phyloP scores from a whole-genome alignment of 2,329 filamentous ascomycete genomes.

The Pseudogymnoascus sp. region DNA sequence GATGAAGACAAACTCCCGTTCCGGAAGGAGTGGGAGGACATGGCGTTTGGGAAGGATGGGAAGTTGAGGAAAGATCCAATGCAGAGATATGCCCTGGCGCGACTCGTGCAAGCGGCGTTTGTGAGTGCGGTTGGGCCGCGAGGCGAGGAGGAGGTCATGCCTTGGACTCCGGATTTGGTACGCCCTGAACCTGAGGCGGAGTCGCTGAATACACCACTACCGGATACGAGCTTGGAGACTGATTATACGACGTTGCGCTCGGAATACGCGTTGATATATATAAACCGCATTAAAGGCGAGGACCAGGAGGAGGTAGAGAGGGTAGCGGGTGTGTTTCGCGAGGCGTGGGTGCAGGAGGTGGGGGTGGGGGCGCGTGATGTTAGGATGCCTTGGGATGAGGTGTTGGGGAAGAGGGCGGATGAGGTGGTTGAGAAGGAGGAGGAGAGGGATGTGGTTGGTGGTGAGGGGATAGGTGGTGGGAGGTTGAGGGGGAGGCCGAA shows the following conservation, averaged over 20 bases:
- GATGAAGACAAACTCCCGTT: not conserved
- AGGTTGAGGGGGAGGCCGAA: not conserved
- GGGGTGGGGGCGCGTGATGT: not conserved
- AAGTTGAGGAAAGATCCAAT: not conserved
- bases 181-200: not conserved
- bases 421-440: not conserved
- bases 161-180: not conserved
- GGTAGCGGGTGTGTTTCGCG: not conserved
- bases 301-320: not conserved
- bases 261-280: not conserved
- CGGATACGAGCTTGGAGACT: not conserved
- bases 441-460: not conserved
- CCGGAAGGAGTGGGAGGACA: not conserved
- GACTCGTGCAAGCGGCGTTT: not conserved
- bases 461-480: not conserved
- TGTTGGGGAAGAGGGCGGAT: not conserved
- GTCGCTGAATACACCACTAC: not conserved
- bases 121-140: not conserved
- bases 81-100: not conserved
- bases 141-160: not conserved
- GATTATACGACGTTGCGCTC: not conserved
- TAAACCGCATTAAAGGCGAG: not conserved
- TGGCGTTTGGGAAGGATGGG: not conserved
- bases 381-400: not conserved
- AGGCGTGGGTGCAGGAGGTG: not conserved